Conservation (phyloP, 2,329 filamentous ascomycete genomes). For the Blastomyces emzantsi region DNA sequence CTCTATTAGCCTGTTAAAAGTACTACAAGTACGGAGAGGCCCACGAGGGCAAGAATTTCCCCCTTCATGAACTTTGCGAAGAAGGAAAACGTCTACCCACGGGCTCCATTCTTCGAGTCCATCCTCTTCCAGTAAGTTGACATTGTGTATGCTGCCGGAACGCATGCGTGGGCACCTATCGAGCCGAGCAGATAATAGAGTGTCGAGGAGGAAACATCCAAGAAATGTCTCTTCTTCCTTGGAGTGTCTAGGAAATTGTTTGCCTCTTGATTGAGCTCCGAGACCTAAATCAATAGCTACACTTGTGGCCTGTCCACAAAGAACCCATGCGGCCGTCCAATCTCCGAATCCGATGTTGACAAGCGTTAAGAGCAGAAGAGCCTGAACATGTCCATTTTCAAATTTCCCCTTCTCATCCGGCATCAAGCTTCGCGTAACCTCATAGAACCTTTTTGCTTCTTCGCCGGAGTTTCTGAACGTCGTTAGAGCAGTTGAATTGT, state of each 20-base stretch:
- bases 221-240: conserved; percentile 38
- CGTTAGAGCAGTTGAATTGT: conserved; percentile 2
- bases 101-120: conserved; percentile 66
- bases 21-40: conserved; percentile 42
- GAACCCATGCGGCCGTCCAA: conserved; percentile 45
- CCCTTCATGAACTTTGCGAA: conserved; percentile 19
- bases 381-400: conserved; percentile 37
- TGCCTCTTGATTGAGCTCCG: conserved; percentile 15
- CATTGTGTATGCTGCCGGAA: conserved; percentile 42
- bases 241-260: conserved; percentile 24
- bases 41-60: conserved; percentile 28
- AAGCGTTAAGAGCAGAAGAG: conserved; percentile 39
- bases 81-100: conserved; percentile 49
- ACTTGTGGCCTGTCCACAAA: conserved; percentile 45
- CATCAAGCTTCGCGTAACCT: conserved; percentile 29
- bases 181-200: conserved; percentile 41
- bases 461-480: conserved; percentile 9
- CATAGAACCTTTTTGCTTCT: conserved; percentile 29
- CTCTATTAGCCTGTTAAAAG: conserved; percentile 44
- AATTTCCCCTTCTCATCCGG: conserved; percentile 34
- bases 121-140: conserved; percentile 51
- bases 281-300: conserved; percentile 37
- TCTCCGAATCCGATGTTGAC: conserved; percentile 42
- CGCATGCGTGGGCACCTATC: conserved; percentile 39
- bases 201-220: conserved; percentile 48